Evolutionary conservation across 495 filamentous ascomycete genomes (phyloP), one percentile per base, ranked within the genome.

Genomic region (Chaetomidium leptoderma): DNA sequence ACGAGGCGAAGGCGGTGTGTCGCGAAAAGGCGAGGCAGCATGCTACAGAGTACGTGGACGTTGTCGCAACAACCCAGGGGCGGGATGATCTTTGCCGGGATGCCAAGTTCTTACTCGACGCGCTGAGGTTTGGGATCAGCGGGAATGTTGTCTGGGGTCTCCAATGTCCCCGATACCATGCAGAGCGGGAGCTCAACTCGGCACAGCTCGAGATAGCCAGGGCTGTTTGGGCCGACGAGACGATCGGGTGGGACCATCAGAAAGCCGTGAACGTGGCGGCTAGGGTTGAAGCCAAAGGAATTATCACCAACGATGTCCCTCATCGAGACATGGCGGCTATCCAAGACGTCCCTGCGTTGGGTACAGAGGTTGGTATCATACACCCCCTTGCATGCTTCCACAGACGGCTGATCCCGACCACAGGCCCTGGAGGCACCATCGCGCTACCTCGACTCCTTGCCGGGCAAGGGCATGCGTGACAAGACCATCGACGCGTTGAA

Each of bases 401-500:
- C 10, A 3, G 4, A 23, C 7, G 4, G 35, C 23, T 37, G 24
- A 49, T 5, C 10, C 4, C 9, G 14, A 26, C n/a, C n/a, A 23
- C 47, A 57, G 53, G 4, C 19, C 10, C 27, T 63, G 8, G 35
- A 56, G 8, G 61, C 45, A 9, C 56, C 61, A 14, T 59, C 46
- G 4, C 27, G 37, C 8, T 66, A 66, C 24, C 23, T 63, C 35
- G 33, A 36, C 35, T 61, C 61, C 14, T 37, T 66, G 9, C 63
- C 63, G 1, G 54, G 53, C 8, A 63, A 61, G 27, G 58, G 55
- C 4, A 46, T 66, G 2, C 48, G 63, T 3, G 42, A 40, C 11
- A 61, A 7, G 39, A 11, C 52, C 27, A 42, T 66, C 21, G 45
- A 61, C 14, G 57, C 61, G 2, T 16, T 63, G n/a, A 66, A 66